A percentile compares a stretch with the other conserved stretches of the same genome.
These are phyloP conservation scores for Annulohypoxylon bovei DNA, from an alignment of 495 filamentous ascomycete species.

Conservation along the genomic window DNA sequence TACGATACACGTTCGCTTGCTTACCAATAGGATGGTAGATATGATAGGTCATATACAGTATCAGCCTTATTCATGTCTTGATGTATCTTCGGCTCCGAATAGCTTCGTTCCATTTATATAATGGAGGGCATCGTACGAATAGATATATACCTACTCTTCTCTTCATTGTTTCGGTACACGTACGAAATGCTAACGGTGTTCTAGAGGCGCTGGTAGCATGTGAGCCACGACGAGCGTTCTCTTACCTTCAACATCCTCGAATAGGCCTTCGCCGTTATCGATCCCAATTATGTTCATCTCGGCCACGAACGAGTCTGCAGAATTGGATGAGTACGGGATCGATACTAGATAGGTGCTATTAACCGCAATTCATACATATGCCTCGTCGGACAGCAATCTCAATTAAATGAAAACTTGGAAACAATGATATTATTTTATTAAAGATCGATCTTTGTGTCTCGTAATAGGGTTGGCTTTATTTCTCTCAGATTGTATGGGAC, in stretches of 20 bases:
- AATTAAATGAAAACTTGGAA: background rate
- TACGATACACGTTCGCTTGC: background rate
- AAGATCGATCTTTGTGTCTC: background rate
- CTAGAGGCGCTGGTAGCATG: background rate
- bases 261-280: background rate
- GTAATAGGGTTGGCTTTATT: background rate
- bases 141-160: background rate
- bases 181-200: background rate
- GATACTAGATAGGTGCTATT: background rate
- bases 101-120: background rate
- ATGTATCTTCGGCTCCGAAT: background rate
- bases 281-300: background rate
- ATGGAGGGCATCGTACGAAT: background rate
- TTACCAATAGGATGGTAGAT: background rate
- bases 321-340: background rate
- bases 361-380: background rate
- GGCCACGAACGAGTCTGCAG: background rate
- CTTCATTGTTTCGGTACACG: background rate
- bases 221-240: background rate
- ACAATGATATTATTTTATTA: background rate
- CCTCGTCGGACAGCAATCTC: background rate
- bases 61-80: slow-evolving; percentile 2
- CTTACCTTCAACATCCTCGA: background rate
- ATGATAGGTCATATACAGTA: background rate
- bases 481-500: background rate